Evolutionary conservation across 2,329 filamentous ascomycete genomes (phyloP).

Genomic region (Fusarium metavorans): DNA sequence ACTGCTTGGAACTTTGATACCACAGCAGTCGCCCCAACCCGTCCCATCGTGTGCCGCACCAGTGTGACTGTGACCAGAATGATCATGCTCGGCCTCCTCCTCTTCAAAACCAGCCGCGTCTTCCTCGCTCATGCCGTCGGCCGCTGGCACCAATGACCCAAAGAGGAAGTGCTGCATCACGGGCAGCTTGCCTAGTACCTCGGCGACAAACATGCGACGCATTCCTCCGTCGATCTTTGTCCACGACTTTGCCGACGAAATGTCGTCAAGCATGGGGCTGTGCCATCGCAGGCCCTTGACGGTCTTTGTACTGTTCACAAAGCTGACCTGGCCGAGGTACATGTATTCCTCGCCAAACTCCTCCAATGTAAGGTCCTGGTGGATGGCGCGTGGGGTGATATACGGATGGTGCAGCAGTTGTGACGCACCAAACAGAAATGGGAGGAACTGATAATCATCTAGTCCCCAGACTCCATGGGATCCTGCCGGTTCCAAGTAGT

Average conservation of each 20-base stretch:
- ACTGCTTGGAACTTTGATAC: constrained; percentile 96
- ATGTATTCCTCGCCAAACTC: constrained; percentile 87
- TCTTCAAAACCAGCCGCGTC: constrained; percentile 60
- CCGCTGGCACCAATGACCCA: constrained; percentile 84
- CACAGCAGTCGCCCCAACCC: constrained; percentile 96
- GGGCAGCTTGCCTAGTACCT: constrained; percentile 91
- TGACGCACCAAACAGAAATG: constrained; percentile 93
- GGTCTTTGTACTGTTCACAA: constrained; percentile 96
- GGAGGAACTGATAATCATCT: constrained; percentile 97
- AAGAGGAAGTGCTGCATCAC: constrained; percentile 99
- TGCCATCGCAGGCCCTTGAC: constrained; percentile 96
- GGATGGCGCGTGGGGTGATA: constrained; percentile 83
- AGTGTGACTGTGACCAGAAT: constrained; percentile 70
- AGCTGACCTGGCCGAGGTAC: constrained; percentile 92
- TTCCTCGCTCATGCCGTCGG: constrained; percentile 82
- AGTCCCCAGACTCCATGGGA: constrained; percentile 98
- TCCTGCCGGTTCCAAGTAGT: constrained; percentile 96
- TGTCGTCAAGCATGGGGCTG: constrained; percentile 98
- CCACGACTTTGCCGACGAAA: constrained; percentile 91
- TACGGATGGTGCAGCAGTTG: constrained; percentile 88
- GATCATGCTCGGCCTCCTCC: constrained; percentile 62
- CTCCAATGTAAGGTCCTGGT: constrained; percentile 88
- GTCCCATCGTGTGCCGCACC: constrained; percentile 73
- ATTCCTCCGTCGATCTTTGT: constrained; percentile 93
- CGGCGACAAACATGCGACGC: constrained; percentile 95